phyloP scores from a whole-genome alignment of 1,284 basidiomycete genomes.

The Pholiota adiposa region DNA sequence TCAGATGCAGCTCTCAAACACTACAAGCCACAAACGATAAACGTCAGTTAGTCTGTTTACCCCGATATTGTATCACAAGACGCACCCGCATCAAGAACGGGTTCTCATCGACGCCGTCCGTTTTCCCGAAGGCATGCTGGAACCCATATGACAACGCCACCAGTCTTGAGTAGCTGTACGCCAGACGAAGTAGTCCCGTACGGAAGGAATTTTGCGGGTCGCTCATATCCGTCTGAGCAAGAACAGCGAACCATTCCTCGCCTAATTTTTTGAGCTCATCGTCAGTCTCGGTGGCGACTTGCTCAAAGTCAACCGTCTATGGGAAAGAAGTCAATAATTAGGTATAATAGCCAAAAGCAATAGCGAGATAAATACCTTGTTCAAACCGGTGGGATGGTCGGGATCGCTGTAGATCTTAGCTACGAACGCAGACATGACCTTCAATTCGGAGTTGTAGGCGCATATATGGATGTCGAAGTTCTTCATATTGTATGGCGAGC shows the following conservation, averaged over 20 bases:
- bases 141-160: conserved; percentile 76
- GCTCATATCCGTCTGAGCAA: conserved; percentile 53
- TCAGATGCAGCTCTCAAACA: conserved; percentile 65
- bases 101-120: conserved; percentile 53
- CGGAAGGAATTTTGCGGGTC: conserved; percentile 63
- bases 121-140: conserved; percentile 72
- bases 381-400: conserved; percentile 71
- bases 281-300: conserved; percentile 67
- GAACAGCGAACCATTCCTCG: conserved; percentile 56
- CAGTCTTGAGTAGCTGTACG: conserved; percentile 71
- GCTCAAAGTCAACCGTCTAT: conserved; percentile 65
- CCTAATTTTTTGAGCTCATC: conserved; percentile 60
- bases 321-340: not conserved
- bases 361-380: conserved; percentile 51
- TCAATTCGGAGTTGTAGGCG: conserved; percentile 74
- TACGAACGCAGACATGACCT: conserved; percentile 63
- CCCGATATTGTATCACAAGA: conserved; percentile 27
- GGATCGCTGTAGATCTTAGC: conserved; percentile 72
- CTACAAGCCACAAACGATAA: conserved; percentile 35
- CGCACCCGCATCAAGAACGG: conserved; percentile 70
- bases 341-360: not conserved
- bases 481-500: conserved; percentile 65
- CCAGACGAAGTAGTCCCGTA: conserved; percentile 63
- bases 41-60: not conserved
- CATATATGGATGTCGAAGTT: conserved; percentile 79